These are phyloP conservation scores for Silene coronaria DNA, from an alignment of 179 eudicot genomes.

Conservation along the genomic window DNA sequence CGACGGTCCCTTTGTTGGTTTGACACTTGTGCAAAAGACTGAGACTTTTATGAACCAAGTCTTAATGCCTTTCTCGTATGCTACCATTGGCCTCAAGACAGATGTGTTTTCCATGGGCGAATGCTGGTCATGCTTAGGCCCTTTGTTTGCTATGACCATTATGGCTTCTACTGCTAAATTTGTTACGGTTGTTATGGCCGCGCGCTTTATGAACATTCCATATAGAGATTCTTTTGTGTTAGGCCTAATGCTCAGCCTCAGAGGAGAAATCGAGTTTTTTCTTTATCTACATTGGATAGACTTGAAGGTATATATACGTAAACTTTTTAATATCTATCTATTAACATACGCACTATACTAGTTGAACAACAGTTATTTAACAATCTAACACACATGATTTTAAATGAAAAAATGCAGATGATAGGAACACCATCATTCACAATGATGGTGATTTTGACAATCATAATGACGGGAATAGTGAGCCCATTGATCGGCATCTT, in stretches of 20 bases:
- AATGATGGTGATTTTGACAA: conserved; percentile 45
- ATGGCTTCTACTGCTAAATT: conserved; percentile 40
- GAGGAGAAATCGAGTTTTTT: conserved; percentile 70
- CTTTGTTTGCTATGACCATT: conserved; percentile 35
- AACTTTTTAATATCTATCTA: too few species aligned
- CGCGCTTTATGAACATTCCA: conserved; percentile 41
- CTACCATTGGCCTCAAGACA: conserved; percentile 43
- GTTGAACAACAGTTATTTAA: too few species aligned
- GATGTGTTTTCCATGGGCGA: conserved; percentile 39
- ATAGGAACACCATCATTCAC: conserved; percentile 35
- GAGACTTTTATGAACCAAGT: conserved; percentile 47
- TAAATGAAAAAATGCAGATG: too few species aligned
- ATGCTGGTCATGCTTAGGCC: conserved; percentile 48
- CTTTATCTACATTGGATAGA: conserved; percentile 67
- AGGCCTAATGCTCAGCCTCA: conserved; percentile 56
- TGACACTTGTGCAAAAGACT: conserved; percentile 50
- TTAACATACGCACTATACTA: too few species aligned
- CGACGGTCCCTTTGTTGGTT: conserved; percentile 70
- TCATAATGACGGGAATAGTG: conserved; percentile 35
- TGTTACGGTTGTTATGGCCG: conserved; percentile 29
- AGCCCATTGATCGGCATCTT: conserved; percentile 54
- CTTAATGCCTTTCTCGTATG: conserved; percentile 57
- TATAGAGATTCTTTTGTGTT: conserved; percentile 48
- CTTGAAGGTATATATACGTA: too few species aligned
- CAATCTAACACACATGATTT: too few species aligned